A percentile compares a stretch with the other conserved stretches of the same genome.
Conservation (phyloP, 2,329 filamentous ascomycete genomes). For the Fusarium nanum region DNA sequence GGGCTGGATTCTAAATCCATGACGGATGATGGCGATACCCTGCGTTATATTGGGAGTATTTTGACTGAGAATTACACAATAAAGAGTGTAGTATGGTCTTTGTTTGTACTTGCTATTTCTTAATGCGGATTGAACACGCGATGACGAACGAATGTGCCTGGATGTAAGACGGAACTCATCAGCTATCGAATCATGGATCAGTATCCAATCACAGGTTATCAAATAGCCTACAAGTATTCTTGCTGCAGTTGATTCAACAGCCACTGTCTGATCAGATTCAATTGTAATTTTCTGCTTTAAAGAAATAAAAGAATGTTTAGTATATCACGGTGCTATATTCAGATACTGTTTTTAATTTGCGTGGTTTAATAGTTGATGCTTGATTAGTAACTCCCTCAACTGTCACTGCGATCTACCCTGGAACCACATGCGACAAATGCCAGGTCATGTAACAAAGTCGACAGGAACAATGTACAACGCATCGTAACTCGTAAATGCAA, state of each 20-base stretch:
- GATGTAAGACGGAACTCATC: conserved; percentile 2
- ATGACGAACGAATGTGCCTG: not conserved
- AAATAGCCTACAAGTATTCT: not conserved
- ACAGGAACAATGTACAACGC: conserved; percentile 12
- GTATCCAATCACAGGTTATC: conserved; percentile 4
- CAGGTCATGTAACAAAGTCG: not conserved
- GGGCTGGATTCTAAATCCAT: conserved; percentile 41
- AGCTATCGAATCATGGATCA: too few species aligned
- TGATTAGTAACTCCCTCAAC: not conserved
- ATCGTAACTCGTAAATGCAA: conserved; percentile 37
- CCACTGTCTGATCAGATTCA: not conserved
- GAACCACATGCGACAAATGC: not conserved
- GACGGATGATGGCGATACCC: not conserved
- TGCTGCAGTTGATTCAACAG: not conserved
- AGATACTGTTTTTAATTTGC: not conserved
- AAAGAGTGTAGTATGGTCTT: not conserved
- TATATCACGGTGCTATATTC: not conserved
- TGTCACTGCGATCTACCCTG: not conserved
- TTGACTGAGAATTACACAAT: not conserved
- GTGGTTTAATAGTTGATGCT: not conserved
- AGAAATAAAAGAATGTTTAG: not conserved
- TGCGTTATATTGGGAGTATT: not conserved
- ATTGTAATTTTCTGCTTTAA: not conserved
- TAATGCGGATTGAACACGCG: not conserved
- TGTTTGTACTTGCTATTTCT: not conserved